Percentiles rank a stretch among this genome's conserved stretches.
phyloP scores from a whole-genome alignment of 352 stramenopile genomes.

The Globisporangium mamillatum region DNA sequence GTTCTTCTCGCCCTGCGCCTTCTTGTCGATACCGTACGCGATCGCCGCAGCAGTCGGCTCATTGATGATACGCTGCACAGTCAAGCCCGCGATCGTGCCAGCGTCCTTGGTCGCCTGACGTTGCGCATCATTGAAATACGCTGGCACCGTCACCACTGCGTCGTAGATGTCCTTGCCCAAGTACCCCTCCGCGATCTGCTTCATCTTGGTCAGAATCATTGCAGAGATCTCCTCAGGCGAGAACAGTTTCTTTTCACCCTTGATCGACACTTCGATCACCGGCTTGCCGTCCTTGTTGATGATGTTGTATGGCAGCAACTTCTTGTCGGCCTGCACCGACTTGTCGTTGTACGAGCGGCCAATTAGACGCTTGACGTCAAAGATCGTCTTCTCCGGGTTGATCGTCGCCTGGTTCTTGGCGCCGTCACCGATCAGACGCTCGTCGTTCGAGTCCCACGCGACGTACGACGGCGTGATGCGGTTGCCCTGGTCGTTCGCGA shows the following conservation, averaged over 20 bases:
- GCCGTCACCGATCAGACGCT: slow-evolving; percentile 97
- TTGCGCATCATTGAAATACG: slow-evolving; percentile 96
- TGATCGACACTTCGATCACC: slow-evolving; percentile 18
- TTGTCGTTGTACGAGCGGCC: slow-evolving; percentile 96
- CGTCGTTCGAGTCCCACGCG: slow-evolving; percentile 93
- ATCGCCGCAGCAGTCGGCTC: slow-evolving; percentile 95
- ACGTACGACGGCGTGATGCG: slow-evolving; percentile 99
- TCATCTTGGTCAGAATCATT: slow-evolving; percentile 78
- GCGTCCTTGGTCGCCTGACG: slow-evolving; percentile 94
- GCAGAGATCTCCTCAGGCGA: slow-evolving; percentile 78
- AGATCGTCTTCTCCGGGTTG: slow-evolving; percentile 99
- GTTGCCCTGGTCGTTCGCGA: slow-evolving; percentile 97
- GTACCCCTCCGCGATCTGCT: slow-evolving; percentile 56
- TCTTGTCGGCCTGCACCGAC: slow-evolving; percentile 98
- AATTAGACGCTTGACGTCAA: slow-evolving; percentile 99
- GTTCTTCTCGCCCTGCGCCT: slow-evolving; percentile 88
- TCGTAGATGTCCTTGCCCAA: slow-evolving; percentile 37
- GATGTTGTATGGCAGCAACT: slow-evolving; percentile 98
- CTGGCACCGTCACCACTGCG: slow-evolving; percentile 92
- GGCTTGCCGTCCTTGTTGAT: slow-evolving; percentile 89
- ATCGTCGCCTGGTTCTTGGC: slow-evolving; percentile 99
- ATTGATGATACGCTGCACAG: slow-evolving; percentile 96
- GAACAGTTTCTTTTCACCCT: slow-evolving; percentile 62
- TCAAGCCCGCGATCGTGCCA: slow-evolving; percentile 89
- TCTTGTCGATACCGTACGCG: slow-evolving; percentile 95